Percentiles rank a stretch among this genome's conserved stretches.
Evolutionary conservation across 148 eudicot species (phyloP).

Genomic region (Oxyria digyna): DNA sequence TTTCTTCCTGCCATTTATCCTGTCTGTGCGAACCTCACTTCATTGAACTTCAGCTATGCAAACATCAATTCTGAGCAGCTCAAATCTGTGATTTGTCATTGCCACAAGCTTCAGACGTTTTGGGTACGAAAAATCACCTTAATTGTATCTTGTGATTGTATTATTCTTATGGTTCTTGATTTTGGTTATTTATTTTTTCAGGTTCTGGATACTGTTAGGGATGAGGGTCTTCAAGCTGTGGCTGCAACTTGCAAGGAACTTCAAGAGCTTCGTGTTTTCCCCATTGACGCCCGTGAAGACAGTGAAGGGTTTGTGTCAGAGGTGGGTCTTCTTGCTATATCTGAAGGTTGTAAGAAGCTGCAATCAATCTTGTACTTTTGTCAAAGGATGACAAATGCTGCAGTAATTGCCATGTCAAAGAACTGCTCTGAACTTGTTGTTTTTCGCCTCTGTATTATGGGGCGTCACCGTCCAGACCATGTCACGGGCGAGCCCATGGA

Average conservation of each 20-base stretch:
- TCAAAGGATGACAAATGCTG: constrained; percentile 83
- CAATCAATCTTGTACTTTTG: constrained; percentile 68
- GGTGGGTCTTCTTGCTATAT: constrained; percentile 67
- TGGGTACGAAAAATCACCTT: constrained; percentile 35
- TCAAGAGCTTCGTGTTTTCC: constrained; percentile 72
- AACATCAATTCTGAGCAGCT: constrained; percentile 55
- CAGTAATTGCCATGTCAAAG: constrained; percentile 70
- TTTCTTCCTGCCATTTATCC: constrained; percentile 57
- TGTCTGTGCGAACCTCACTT: constrained; percentile 63
- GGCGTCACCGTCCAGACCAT: constrained; percentile 59
- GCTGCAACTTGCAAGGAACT: constrained; percentile 70
- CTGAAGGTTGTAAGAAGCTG: constrained; percentile 64
- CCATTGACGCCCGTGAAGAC: constrained; percentile 57
- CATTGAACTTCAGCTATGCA: constrained; percentile 73
- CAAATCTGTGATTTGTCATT: constrained; percentile 40
- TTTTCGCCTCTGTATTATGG: constrained; percentile 81
- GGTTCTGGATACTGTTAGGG: constrained; percentile 71
- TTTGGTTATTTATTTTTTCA: constrained; percentile 7
- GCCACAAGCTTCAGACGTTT: constrained; percentile 61
- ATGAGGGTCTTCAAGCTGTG: constrained; percentile 80
- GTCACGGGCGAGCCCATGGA: constrained; percentile 74
- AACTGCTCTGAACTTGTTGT: constrained; percentile 71
- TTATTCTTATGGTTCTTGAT: background rate
- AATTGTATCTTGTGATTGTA: background rate
- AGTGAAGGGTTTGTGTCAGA: constrained; percentile 69